Base-by-base conservation (phyloP, 805 yeast genomes). In the Ogataea methylovora region DNA sequence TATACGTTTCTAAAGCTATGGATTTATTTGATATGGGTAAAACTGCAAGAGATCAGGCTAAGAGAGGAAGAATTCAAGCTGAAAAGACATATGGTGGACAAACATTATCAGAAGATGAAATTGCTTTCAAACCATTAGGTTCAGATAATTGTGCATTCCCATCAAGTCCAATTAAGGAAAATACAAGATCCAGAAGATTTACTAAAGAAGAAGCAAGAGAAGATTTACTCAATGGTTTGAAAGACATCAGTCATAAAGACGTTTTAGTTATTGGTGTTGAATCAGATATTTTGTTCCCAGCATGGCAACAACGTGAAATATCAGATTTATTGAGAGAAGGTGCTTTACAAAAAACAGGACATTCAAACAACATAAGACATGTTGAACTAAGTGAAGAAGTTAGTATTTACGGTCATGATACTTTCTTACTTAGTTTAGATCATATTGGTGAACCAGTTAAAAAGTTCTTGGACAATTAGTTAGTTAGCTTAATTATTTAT, bases 1-100 rank as follows among this genome's bases (percentile, higher is more conserved):
- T 87, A 32, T 87, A 88, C 55, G 75, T 88, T 10, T 82, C 88
- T 40, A 88, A 88, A 57, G 95, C 95, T 1, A 88, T 88, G 97
- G 97, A 88, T 55, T 61, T 88, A 51, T 88, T 88, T 58, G 96
- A 88, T 52, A 60, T 88, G 46, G 82, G 95, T 5, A 33, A 36
- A 2, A 45, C 49, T 6, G 73, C 72, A 48, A 57, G 76, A 42
- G 28, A 46, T 1, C 58, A 60, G 34, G 82, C 84, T 1, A 23
- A 23, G 1, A 41, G 43, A 3, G 61, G 65, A 23, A 60, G 82
- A 43, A 18, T 32, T 12, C 61, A 56, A 39, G 61, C 73, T 8
- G 59, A 58, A 42, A 37, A 48, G 7, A 34, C 42, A 14, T 58
- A 49, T 44, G 43, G 47, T 10, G 54, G 58, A 8, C 54, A 54